A percentile compares a stretch with the other conserved stretches of the same genome.
These are phyloP conservation scores for Gynostemma pentaphyllum DNA, from an alignment of 306 rosid genomes.

Conservation along the genomic window DNA sequence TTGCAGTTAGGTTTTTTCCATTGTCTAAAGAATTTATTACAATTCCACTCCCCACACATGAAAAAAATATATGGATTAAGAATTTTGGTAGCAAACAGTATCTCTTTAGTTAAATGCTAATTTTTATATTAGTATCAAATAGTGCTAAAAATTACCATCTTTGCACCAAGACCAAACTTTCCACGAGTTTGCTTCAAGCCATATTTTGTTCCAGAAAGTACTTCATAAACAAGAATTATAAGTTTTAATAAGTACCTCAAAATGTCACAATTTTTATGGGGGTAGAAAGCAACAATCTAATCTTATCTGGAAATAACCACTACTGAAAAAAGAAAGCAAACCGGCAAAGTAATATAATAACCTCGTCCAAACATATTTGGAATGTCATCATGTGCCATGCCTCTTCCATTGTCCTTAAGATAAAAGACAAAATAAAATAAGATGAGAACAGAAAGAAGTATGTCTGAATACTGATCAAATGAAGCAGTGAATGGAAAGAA, in stretches of 20 bases:
- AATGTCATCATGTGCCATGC: constrained; percentile 97
- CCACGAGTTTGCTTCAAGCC: constrained; percentile 96
- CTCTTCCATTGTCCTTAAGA: constrained; percentile 86
- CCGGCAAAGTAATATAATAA: constrained; percentile 22
- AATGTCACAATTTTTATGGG: neutral
- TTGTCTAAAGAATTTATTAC: neutral
- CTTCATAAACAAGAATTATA: constrained; percentile 36
- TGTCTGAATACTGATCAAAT: neutral
- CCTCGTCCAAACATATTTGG: constrained; percentile 99
- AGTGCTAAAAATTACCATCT: constrained; percentile 55
- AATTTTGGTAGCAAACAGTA: neutral
- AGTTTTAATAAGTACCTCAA: constrained; percentile 5
- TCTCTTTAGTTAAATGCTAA: neutral
- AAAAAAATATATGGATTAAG: neutral
- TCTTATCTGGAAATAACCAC: neutral
- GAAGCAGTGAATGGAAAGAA: constrained; percentile 9
- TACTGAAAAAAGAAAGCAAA: neutral
- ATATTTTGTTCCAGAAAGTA: constrained; percentile 92
- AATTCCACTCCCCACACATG: neutral
- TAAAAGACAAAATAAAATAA: constrained; percentile 10
- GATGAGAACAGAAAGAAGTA: neutral
- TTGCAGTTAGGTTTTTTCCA: neutral
- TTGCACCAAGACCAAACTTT: constrained; percentile 96
- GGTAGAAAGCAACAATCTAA: neutral
- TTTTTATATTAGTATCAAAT: constrained; percentile 9